These are phyloP conservation scores for Tolypocladium inflatum DNA, from an alignment of 2,329 filamentous ascomycete species.

Conservation along the genomic window DNA sequence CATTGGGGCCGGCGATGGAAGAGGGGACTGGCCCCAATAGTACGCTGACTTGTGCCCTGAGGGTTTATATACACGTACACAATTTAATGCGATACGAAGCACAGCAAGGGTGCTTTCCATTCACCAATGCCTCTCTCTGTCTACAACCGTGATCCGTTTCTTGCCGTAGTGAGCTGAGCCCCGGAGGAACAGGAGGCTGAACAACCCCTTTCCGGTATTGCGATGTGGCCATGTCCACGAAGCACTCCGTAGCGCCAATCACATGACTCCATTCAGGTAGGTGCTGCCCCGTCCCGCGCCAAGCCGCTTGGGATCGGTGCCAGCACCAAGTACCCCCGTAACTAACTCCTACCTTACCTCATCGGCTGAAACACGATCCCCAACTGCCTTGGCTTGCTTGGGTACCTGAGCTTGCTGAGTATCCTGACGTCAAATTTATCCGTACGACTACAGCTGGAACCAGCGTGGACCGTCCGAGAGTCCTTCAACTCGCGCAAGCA, in stretches of 20 bases:
- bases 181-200: neutral
- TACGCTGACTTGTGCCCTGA: neutral
- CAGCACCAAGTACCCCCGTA: neutral
- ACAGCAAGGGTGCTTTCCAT: neutral
- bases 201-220: neutral
- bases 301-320: neutral
- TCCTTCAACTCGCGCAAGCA: neutral
- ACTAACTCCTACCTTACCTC: neutral
- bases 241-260: neutral
- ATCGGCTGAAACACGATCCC: neutral
- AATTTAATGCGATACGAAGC: conserved; percentile 2
- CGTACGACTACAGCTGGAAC: neutral
- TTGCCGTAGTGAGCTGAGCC: neutral
- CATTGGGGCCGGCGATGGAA: conserved; percentile 1
- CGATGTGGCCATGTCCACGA: neutral
- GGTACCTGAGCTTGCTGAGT: too few species aligned
- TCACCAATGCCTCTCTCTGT: neutral
- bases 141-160: neutral
- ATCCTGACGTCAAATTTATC: neutral
- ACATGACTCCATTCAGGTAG: neutral
- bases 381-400: neutral
- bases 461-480: neutral
- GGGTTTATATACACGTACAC: conserved; percentile 1
- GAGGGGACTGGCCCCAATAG: neutral
- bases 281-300: neutral